Evolutionary conservation across 805 yeast species (phyloP).

Genomic region (Saturnispora diversa): DNA sequence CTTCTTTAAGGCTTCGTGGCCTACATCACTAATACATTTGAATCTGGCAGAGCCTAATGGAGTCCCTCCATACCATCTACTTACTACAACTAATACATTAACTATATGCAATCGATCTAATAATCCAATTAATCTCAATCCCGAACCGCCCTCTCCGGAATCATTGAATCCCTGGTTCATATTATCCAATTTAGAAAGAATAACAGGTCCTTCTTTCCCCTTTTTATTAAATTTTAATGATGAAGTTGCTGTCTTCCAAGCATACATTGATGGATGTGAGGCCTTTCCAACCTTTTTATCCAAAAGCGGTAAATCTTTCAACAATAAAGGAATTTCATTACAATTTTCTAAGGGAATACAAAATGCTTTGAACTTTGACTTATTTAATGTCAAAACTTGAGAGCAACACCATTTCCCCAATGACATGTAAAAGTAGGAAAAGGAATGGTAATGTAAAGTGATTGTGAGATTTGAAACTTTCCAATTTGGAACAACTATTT

Average conservation of each 20-base stretch:
- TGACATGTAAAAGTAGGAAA: no score
- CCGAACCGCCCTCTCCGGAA: slow-evolving; percentile 73
- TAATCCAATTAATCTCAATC: slow-evolving; percentile 47
- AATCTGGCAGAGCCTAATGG: slow-evolving; percentile 69
- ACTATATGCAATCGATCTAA: slow-evolving; percentile 40
- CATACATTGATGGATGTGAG: slow-evolving; percentile 65
- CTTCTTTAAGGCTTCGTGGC: slow-evolving; percentile 40
- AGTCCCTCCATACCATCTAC: slow-evolving; percentile 78
- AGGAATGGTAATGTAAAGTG: no score
- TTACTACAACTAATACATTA: slow-evolving; percentile 58
- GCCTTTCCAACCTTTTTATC: slow-evolving; percentile 50
- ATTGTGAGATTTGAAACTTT: no score
- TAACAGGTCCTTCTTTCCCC: background rate
- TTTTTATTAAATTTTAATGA: background rate
- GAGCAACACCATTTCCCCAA: slow-evolving; percentile 34
- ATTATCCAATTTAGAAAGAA: slow-evolving; percentile 16
- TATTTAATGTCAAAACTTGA: slow-evolving; percentile 36
- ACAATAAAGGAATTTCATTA: slow-evolving; percentile 35
- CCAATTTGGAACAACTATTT: no score
- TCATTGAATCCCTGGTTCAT: slow-evolving; percentile 57
- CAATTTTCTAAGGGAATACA: slow-evolving; percentile 34
- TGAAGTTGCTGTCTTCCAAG: slow-evolving; percentile 47
- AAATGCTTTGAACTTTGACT: slow-evolving; percentile 63
- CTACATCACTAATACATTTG: slow-evolving; percentile 53
- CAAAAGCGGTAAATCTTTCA: slow-evolving; percentile 34